phyloP scores from a whole-genome alignment of 2,329 filamentous ascomycete species.

The Pseudogymnoascus sp. region DNA sequence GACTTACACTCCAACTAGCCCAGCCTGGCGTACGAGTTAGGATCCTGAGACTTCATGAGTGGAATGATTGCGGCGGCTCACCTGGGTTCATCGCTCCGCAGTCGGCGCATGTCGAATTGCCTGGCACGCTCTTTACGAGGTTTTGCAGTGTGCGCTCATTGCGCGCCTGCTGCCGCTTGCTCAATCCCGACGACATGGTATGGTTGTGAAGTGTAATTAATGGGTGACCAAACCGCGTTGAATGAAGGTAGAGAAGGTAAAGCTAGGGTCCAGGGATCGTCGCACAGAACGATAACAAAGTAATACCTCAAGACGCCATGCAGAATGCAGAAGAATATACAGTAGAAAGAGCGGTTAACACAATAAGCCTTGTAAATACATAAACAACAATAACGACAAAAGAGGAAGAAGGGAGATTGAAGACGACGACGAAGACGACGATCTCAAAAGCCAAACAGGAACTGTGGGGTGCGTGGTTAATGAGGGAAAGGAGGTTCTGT shows the following conservation, averaged over 20 bases:
- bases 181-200: conserved; percentile 65
- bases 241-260: neutral
- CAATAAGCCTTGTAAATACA: neutral
- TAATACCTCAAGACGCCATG: conserved; percentile 8
- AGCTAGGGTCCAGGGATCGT: conserved; percentile 3
- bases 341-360: conserved; percentile 4
- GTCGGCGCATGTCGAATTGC: conserved; percentile 91
- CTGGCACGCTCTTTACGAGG: conserved; percentile 72
- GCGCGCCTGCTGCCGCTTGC: conserved; percentile 95
- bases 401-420: conserved; percentile 6
- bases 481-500: conserved; percentile 9
- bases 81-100: conserved; percentile 88
- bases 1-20: conserved; percentile 32
- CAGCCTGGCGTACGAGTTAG: conserved; percentile 21
- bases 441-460: neutral
- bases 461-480: conserved; percentile 2
- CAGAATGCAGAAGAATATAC: conserved; percentile 6
- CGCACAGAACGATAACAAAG: conserved; percentile 5
- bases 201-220: neutral
- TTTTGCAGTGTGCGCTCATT: conserved; percentile 91
- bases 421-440: neutral
- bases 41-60: neutral
- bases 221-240: neutral
- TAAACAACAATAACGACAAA: conserved; percentile 5
- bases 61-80: conserved; percentile 33